Base-by-base conservation (phyloP, 2,329 filamentous ascomycete species). In the Phyllosticta citribraziliensis region DNA sequence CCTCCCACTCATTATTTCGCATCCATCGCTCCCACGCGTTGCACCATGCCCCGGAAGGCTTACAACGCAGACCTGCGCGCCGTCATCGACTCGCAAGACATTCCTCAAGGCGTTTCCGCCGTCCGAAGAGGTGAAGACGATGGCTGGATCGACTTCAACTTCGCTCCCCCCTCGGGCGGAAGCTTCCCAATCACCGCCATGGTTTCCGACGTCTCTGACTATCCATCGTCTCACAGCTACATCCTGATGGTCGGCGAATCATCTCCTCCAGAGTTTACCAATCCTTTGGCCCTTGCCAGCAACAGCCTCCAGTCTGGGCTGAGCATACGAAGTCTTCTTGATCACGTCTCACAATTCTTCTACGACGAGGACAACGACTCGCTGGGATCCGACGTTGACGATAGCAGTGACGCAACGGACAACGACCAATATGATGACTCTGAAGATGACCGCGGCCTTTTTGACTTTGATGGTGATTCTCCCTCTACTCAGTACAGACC, bases 91-190 rank as follows among this genome's bases (percentile, higher is more conserved):
- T 67, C 69, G 51, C 68, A 73, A 20, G 67, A 67, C 2, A 75
- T 84, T 55, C 64, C 12, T 8, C 20, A 75, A 0, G 74, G 79
- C 56, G 76, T 94, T 55, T 74, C 74, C 55, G 69, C 78, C 35
- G 74, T 96, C 24, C 74, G 75, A 35, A 75, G 77, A 40, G 88
- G 88, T 17, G 84, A 86, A 5, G 86, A 88, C 33, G 88, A 93
- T 71, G 89, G 88, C 57, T 84, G 88, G 61, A 78, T 95, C 61
- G 80, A 80, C 14, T 88, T 93, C 70, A 77, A 73, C 4, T 88
- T 80, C 66, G 63, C 69, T 52, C 73, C 74, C 22, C 67, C 69
- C 5, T 66, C 70, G 35, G 70, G 68, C 40, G 66, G 66, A 20
- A 61, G 69, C 5, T 65, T 75, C 60, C 66, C 67, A 27, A 69